Evolutionary conservation across 2,329 filamentous ascomycete species (phyloP).

Genomic region (Westerdykella sp.): DNA sequence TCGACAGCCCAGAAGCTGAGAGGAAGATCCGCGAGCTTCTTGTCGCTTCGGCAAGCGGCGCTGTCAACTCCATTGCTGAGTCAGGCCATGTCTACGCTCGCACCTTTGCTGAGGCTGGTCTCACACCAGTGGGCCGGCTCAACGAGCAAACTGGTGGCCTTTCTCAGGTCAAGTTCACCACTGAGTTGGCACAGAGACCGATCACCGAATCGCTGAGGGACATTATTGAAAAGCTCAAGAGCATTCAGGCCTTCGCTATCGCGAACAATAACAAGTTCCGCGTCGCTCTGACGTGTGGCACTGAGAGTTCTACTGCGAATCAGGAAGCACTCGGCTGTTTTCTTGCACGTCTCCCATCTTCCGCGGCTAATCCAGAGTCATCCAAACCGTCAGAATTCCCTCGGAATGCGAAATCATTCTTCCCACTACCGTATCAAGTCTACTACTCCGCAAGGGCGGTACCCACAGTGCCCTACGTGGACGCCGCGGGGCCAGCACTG

Average conservation of each 20-base stretch:
- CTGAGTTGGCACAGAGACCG: constrained; percentile 66
- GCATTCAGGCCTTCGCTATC: constrained; percentile 74
- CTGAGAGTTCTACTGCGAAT: constrained; percentile 65
- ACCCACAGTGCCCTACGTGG: constrained; percentile 76
- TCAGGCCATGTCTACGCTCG: constrained; percentile 84
- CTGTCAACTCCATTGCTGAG: constrained; percentile 85
- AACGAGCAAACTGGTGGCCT: constrained; percentile 86
- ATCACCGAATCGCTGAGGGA: constrained; percentile 65
- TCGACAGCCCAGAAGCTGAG: constrained; percentile 74
- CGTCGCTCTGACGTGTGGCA: constrained; percentile 77
- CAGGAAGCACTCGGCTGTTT: constrained; percentile 65
- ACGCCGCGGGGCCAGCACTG: constrained; percentile 67
- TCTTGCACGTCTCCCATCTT: constrained; percentile 52
- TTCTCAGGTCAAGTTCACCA: constrained; percentile 79
- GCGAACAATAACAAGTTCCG: constrained; percentile 63
- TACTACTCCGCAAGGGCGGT: constrained; percentile 84
- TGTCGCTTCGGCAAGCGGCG: constrained; percentile 79
- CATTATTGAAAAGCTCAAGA: constrained; percentile 75
- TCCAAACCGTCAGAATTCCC: constrained; percentile 34
- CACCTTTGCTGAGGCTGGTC: constrained; percentile 71
- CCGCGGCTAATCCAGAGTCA: constrained; percentile 24
- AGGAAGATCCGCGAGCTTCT: constrained; percentile 79
- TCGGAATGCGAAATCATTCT: constrained; percentile 65
- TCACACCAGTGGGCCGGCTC: constrained; percentile 65
- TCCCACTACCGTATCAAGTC: constrained; percentile 92